Percentiles rank a stretch among this genome's conserved stretches.
phyloP scores from a whole-genome alignment of 352 stramenopile species.

The Pythium aquatile region DNA sequence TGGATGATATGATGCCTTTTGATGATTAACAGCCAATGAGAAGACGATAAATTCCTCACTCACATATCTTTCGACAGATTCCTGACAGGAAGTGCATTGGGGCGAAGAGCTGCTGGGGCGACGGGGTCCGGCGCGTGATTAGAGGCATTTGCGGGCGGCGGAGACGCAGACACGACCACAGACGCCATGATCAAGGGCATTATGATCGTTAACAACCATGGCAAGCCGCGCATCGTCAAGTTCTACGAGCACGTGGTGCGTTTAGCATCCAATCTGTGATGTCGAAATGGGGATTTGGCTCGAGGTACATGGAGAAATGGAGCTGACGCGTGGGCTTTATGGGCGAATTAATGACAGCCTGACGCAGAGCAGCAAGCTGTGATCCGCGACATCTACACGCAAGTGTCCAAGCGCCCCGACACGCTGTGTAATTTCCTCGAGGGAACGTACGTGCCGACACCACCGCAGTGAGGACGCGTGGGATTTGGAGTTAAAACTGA shows the following conservation, averaged over 20 bases:
- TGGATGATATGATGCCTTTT: conserved; percentile 13
- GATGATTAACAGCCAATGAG: conserved; percentile 19
- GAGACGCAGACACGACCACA: background rate
- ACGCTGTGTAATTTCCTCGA: conserved; percentile 99
- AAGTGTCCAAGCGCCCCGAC: conserved; percentile 97
- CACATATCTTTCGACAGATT: conserved; percentile 32
- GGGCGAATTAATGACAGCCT: conserved; percentile 38
- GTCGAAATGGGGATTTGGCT: background rate
- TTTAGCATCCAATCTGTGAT: conserved; percentile 10
- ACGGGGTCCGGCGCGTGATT: conserved; percentile 1
- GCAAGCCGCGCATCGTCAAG: conserved; percentile 97
- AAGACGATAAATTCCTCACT: background rate
- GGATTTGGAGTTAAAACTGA: background rate
- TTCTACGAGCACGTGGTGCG: conserved; percentile 98
- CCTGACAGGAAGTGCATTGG: background rate
- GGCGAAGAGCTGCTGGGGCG: background rate
- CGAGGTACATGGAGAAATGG: conserved; percentile 5
- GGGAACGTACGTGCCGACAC: conserved; percentile 74
- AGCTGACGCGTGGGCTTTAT: background rate
- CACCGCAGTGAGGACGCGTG: background rate
- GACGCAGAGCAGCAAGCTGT: conserved; percentile 97
- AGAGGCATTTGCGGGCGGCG: background rate
- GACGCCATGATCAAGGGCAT: conserved; percentile 97
- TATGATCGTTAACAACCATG: conserved; percentile 99
- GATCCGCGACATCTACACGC: conserved; percentile 97